Evolutionary conservation across 148 eudicot species (phyloP), one percentile per base, ranked within the genome.

Genomic region (Rhododendron mucronatum): DNA sequence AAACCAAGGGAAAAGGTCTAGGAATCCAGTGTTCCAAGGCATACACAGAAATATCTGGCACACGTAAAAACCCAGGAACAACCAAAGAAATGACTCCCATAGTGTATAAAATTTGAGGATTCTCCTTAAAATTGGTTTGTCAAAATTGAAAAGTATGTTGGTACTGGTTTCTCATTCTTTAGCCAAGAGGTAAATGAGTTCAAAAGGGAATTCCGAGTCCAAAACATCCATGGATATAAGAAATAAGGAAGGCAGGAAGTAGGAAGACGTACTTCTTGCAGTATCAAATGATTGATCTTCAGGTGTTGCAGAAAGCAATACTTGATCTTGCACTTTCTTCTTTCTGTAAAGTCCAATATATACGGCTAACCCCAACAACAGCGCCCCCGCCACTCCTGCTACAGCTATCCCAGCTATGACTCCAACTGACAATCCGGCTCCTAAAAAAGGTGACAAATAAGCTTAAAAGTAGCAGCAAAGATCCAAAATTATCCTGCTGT

Each of bases 331-430:
- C 21, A 30, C 69, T 78, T 65, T 83, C 79, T 78, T 83, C 88
- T 78, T 83, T 67, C 83, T 83, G 80, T 87, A 87, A 83, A 87
- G 20, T 8, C 78, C 88, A 78, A 87, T 5, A 83, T 87, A 87
- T 21, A 87, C 51, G 18, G 86, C 78, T 35, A 83, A 78, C 48
- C 51, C 88, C 59, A 87, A 47, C n/a, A 87, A 71, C 16, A 87
- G 67, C 4, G 16, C 50, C 39, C 86, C 88, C 47, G 75, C 86
- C 65, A 87, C 45, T 65, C 67, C 88, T 21, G 83, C 88, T 78
- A 87, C 26, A 28, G 44, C 63, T 9, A 87, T 50, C 74, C 88
- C 88, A 48, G 85, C 71, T 77, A 83, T 78, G 63, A 67, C 69
- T 14, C 88, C 88, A 83, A 55, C 30, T 63, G 86, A 83, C 50